Evolutionary conservation across 306 rosid genomes (phyloP).

Genomic region (Vachellia pachyceras): DNA sequence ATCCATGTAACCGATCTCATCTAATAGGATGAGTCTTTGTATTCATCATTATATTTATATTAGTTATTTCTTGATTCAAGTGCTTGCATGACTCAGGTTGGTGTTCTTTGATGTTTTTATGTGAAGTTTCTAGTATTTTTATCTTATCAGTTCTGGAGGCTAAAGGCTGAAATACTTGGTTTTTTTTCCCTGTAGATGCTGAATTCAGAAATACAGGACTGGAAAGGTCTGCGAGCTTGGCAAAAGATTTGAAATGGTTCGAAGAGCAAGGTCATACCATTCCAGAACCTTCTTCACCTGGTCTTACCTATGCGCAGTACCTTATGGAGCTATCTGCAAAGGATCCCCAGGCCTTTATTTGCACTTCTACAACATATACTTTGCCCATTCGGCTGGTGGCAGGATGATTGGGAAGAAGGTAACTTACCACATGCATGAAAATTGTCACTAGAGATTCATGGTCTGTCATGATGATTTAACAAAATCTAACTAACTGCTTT

Average conservation of each 20-base stretch:
- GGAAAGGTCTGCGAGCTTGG: not conserved
- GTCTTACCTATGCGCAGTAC: not conserved
- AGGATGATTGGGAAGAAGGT: slow-evolving; percentile 7
- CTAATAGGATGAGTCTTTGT: no score
- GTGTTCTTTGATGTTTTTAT: not conserved
- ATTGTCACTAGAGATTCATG: not conserved
- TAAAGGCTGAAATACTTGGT: not conserved
- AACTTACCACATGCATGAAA: not conserved
- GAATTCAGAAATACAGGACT: slow-evolving; percentile 5
- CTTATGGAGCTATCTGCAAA: not conserved
- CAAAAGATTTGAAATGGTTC: slow-evolving; percentile 1
- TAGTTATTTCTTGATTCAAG: not conserved
- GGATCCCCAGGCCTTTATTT: not conserved
- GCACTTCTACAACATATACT: slow-evolving; percentile 3
- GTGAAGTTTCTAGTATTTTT: not conserved
- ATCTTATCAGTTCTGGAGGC: not conserved
- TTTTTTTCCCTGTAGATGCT: not conserved
- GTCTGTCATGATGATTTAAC: not conserved
- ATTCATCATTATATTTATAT: no score
- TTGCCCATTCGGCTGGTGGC: not conserved
- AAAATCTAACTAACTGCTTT: not conserved
- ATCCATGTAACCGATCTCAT: no score
- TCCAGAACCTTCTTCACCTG: not conserved
- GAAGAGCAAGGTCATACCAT: not conserved
- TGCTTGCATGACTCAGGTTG: not conserved